Evolutionary conservation across 2,329 filamentous ascomycete genomes (phyloP), one percentile per base, ranked within the genome.

Genomic region (Mariannaea elegans): DNA sequence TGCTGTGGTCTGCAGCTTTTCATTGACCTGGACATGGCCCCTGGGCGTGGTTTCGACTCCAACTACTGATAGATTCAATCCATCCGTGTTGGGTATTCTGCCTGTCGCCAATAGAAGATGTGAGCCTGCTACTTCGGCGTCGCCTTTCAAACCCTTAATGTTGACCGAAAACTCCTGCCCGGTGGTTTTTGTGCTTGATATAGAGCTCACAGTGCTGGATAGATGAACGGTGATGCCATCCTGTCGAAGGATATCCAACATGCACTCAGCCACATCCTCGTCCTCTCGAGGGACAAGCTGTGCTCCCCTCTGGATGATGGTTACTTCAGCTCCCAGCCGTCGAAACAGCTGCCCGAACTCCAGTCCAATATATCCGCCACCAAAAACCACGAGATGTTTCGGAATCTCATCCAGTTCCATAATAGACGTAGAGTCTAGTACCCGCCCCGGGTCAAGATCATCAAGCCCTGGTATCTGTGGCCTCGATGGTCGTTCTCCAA

Each of bases 301-400:
- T 16, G 68, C 62, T 4, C 68, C 74, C 9, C 78, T 70, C 68
- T 85, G 81, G 3, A 85, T 56, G 42, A 85, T 69, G 2, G 79
- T 82, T 39, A 85, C 82, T 27, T 78, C 70, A 3, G 81, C 75
- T 1, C 83, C 82, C 13, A 86, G 70, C 16, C 83, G 75, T 1
- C 77, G 73, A 69, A 84, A 82, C 23, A 84, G 73, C 69, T 85
- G 83, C 2, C 77, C 82, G 61, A 85, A 85, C 64, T 85, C 83
- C 10, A 85, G 71, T 1, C 82, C 83, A 29, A 85, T 76, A 57
- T 82, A 82, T 4, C 83, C 82, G 4, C 82, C 83, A 1, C 83
- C 82, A n/a, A 85, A 60, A 1, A 85, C 77, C 32, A 84, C 70
- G 3, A 85, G 73, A 69, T 83, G 80, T 12, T 72, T 65, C 2